phyloP scores from a whole-genome alignment of 2,329 filamentous ascomycete genomes.

The Curvularia lunata region DNA sequence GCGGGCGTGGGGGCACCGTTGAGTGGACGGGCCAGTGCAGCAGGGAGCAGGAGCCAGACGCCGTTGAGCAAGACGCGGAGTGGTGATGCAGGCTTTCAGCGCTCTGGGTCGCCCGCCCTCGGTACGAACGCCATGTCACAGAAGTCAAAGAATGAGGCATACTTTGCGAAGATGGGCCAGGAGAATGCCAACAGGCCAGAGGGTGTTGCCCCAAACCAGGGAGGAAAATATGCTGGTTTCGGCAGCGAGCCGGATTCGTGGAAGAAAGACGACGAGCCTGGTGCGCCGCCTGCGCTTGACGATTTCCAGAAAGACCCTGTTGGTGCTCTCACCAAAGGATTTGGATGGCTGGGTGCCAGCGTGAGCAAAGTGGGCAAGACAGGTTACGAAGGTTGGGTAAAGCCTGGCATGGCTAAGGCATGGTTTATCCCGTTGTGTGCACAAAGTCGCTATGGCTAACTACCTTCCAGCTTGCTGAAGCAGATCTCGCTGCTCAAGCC shows the following conservation, averaged over 20 bases:
- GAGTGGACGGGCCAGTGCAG: conserved; percentile 45
- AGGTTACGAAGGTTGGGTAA: conserved; percentile 89
- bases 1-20: conserved; percentile 35
- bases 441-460: conserved; percentile 20
- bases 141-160: conserved; percentile 78
- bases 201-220: conserved; percentile 81
- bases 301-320: conserved; percentile 92
- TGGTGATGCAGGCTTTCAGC: conserved; percentile 38
- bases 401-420: conserved; percentile 89
- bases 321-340: conserved; percentile 85
- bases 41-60: conserved; percentile 48
- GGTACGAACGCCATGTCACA: conserved; percentile 50
- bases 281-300: conserved; percentile 71
- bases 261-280: conserved; percentile 51
- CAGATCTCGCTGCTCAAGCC: conserved; percentile 63
- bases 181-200: conserved; percentile 81
- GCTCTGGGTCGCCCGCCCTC: conserved; percentile 48
- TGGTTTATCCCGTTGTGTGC: conserved; percentile 26
- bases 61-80: conserved; percentile 47
- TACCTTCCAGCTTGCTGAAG: conserved; percentile 71
- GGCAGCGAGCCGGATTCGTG: conserved; percentile 72
- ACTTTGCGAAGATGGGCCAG: conserved; percentile 83
- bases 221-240: conserved; percentile 91
- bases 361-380: conserved; percentile 90
- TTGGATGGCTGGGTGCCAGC: conserved; percentile 90